These are phyloP conservation scores for Wickerhamomyces alni DNA, from an alignment of 805 yeast species.

Conservation along the genomic window DNA sequence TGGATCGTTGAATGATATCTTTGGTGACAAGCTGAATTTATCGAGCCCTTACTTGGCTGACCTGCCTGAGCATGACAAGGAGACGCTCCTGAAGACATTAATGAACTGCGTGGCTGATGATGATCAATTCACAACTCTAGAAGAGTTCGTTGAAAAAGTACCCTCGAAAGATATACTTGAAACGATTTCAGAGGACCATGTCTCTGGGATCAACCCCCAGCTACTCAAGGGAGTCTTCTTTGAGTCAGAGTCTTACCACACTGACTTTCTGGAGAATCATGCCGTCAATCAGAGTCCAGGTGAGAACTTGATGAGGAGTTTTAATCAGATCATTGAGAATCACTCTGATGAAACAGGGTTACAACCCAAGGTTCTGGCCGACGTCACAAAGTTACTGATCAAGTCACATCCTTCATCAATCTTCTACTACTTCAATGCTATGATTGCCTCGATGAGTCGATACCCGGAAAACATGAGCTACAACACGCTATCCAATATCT, in stretches of 20 bases:
- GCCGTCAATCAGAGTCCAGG: not conserved
- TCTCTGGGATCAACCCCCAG: not conserved
- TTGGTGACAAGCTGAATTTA: not conserved
- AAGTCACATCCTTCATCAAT: not conserved
- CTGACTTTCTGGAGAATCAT: conserved; percentile 1
- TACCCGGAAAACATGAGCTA: conserved; percentile 3
- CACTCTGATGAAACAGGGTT: not conserved
- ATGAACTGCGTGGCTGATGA: not conserved
- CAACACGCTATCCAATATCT: conserved; percentile 3
- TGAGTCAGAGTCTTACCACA: not conserved
- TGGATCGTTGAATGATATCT: not conserved
- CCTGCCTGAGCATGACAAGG: not conserved
- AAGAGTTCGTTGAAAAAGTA: not conserved
- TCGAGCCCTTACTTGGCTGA: not conserved
- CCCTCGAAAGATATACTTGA: not conserved
- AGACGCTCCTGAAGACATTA: not conserved
- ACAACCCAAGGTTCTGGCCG: conserved; percentile 3
- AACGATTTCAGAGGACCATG: not conserved
- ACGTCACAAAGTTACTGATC: conserved; percentile 2
- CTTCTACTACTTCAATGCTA: not conserved
- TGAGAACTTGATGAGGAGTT: not conserved
- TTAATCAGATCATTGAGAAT: no score
- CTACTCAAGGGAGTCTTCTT: not conserved
- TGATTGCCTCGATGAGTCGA: conserved; percentile 1
- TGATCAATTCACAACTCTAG: not conserved